Evolutionary conservation across 1,284 basidiomycete genomes (phyloP).

Genomic region (Puccinia polysora): DNA sequence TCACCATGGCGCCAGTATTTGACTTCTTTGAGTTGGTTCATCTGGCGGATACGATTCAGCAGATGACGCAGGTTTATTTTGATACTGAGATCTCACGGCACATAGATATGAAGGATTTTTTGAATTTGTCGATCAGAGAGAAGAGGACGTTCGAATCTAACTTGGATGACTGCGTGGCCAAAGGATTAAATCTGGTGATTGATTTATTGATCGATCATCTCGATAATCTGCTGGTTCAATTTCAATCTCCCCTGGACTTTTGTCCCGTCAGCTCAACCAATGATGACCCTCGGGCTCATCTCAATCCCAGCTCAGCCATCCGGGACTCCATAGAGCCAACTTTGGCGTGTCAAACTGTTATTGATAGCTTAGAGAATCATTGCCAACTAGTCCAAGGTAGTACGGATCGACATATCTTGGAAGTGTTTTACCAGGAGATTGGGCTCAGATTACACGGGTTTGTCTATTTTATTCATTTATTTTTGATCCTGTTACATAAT

Average conservation of each 20-base stretch:
- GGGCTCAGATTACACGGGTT: slow-evolving; percentile 85
- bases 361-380: slow-evolving; percentile 79
- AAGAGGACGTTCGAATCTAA: slow-evolving; percentile 92
- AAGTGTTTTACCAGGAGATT: slow-evolving; percentile 96
- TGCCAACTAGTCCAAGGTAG: slow-evolving; percentile 84
- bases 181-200: slow-evolving; percentile 86
- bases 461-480: slow-evolving; percentile 48
- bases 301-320: slow-evolving; percentile 20
- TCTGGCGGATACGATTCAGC: slow-evolving; percentile 92
- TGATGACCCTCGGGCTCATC: slow-evolving; percentile 59
- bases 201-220: slow-evolving; percentile 96
- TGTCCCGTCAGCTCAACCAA: slow-evolving; percentile 73
- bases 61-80: slow-evolving; percentile 95
- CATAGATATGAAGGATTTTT: slow-evolving; percentile 85
- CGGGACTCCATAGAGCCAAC: slow-evolving; percentile 61
- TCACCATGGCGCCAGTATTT: slow-evolving; percentile 63
- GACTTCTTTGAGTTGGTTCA: slow-evolving; percentile 98
- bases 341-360: slow-evolving; percentile 75
- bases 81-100: slow-evolving; percentile 84
- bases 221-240: slow-evolving; percentile 80
- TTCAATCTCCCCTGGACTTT: slow-evolving; percentile 80
- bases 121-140: slow-evolving; percentile 86
- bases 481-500: not conserved
- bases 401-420: slow-evolving; percentile 89
- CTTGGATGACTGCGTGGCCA: slow-evolving; percentile 86